A percentile compares a stretch with the other conserved stretches of the same genome.
Conservation (phyloP, 805 yeast genomes). For the Ogataea wickerhamii region DNA sequence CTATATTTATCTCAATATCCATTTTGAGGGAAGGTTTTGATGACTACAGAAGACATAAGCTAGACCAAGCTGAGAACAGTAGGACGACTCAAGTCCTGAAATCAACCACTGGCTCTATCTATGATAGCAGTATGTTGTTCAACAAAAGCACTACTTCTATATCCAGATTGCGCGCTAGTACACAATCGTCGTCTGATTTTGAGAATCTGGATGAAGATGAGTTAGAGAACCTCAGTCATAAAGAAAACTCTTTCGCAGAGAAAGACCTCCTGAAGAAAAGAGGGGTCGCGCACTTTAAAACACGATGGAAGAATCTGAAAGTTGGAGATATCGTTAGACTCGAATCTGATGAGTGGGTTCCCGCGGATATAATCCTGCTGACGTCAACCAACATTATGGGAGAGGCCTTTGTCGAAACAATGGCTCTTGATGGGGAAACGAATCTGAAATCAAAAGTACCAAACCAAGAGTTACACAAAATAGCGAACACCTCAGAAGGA, state of each 20-base stretch:
- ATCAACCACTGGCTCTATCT: slow-evolving; percentile 3
- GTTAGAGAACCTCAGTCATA: slow-evolving; percentile 8
- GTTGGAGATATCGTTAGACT: slow-evolving; percentile 87
- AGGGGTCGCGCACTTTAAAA: slow-evolving; percentile 21
- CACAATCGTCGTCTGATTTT: slow-evolving; percentile 22
- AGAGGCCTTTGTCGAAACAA: slow-evolving; percentile 80
- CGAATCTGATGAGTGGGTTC: slow-evolving; percentile 83
- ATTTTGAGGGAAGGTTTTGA: slow-evolving; percentile 92
- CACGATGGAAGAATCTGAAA: slow-evolving; percentile 68
- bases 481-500: slow-evolving; percentile 46
- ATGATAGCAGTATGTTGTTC: slow-evolving; percentile 15
- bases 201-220: slow-evolving; percentile 16
- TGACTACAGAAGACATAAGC: slow-evolving; percentile 81
- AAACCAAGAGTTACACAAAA: slow-evolving; percentile 55
- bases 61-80: slow-evolving; percentile 82
- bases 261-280: slow-evolving; percentile 13
- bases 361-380: slow-evolving; percentile 81
- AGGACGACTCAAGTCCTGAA: slow-evolving; percentile 42
- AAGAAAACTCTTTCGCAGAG: slow-evolving; percentile 26
- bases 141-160: slow-evolving; percentile 29
- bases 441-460: slow-evolving; percentile 76
- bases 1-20: slow-evolving; percentile 82
- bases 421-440: slow-evolving; percentile 98
- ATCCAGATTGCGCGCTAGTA: slow-evolving; percentile 25
- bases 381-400: slow-evolving; percentile 65